phyloP scores from a whole-genome alignment of 768 basidiomycete species.

The Russula compacta region DNA sequence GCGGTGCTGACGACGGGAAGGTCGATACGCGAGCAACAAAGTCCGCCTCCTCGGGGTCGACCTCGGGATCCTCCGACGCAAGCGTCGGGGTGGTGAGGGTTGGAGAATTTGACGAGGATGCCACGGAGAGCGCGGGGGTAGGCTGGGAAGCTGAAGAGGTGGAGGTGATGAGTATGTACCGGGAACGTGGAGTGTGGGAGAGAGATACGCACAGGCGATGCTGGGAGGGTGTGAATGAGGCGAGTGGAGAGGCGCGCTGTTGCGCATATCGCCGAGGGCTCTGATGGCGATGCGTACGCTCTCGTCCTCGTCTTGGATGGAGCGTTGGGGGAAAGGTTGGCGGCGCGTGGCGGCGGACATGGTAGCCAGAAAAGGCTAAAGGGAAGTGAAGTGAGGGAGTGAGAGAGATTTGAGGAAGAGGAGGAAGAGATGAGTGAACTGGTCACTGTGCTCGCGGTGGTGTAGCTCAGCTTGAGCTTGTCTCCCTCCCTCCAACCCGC shows the following conservation, averaged over 20 bases:
- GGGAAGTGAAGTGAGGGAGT: not conserved
- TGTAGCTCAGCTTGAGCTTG: not conserved
- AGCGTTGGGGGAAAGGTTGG: not conserved
- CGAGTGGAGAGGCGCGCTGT: not conserved
- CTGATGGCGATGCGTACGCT: slow-evolving; percentile 70
- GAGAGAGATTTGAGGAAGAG: not conserved
- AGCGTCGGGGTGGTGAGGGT: slow-evolving; percentile 25
- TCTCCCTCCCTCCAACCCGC: not conserved
- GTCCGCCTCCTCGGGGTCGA: slow-evolving; percentile 24
- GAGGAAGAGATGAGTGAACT: not conserved
- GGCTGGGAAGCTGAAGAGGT: slow-evolving; percentile 27
- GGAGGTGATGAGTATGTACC: not conserved
- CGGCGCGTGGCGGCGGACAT: slow-evolving; percentile 12
- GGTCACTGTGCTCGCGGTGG: not conserved
- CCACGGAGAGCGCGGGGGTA: slow-evolving; percentile 28
- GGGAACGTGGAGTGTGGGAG: not conserved
- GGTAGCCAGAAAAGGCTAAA: not conserved
- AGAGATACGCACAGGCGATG: slow-evolving; percentile 22
- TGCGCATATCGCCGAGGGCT: slow-evolving; percentile 70
- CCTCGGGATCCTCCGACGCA: slow-evolving; percentile 21
- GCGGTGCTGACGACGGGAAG: slow-evolving; percentile 69
- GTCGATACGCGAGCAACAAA: slow-evolving; percentile 54
- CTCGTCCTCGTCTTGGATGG: slow-evolving; percentile 54
- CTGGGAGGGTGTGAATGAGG: slow-evolving; percentile 16
- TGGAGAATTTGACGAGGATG: slow-evolving; percentile 28